Base-by-base conservation (phyloP, 129 eudicot genomes). In the Tagetes patula region DNA sequence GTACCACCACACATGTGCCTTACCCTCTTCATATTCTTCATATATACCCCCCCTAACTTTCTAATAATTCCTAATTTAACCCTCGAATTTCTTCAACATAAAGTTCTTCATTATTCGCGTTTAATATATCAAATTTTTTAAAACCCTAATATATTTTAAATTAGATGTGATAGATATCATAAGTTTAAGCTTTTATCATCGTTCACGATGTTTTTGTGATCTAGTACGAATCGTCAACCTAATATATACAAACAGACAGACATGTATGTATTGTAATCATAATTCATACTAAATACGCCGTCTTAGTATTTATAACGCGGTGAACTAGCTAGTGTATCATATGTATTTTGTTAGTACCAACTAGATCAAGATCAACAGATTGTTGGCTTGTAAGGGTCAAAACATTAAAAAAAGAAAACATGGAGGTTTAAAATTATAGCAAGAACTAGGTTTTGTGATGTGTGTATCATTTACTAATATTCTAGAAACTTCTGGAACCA, bases 1-100 rank as follows among this genome's bases (percentile, higher is more conserved):
- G 69, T 60, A 69, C 75, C 41, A 30, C 72, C 11, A 2, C 55
- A 77, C 80, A 76, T 76, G 80, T 55, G 75, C 69, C 61, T 31
- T 53, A 75, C 80, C 37, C 47, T 41, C 52, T 63, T 8, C 48
- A 5, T 4, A 75, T 49, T 52, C 30, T 39, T 53, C 64, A 52
- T 2, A 2, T 2, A 7, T 42, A 20, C 27, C 27, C 43, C 71
- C 64, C 61, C 55, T 2, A 8, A 7, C 36, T 75, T 75, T 65
- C 43, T 3, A 8, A 32, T 41, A 52, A 11, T 38, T 65, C 0
- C 64, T 3, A 13, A 2, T 40, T 65, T 27, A 48, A 4, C 79
- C 54, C 72, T 64, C 41, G 30, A 64, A 33, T 32, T 40, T 7
- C 10, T 52, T 31, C 40, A 38, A 49, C 0, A 13, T 11, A 36